Evolutionary conservation across 2,329 filamentous ascomycete species (phyloP).

Genomic region (Cryphonectria radicalis): DNA sequence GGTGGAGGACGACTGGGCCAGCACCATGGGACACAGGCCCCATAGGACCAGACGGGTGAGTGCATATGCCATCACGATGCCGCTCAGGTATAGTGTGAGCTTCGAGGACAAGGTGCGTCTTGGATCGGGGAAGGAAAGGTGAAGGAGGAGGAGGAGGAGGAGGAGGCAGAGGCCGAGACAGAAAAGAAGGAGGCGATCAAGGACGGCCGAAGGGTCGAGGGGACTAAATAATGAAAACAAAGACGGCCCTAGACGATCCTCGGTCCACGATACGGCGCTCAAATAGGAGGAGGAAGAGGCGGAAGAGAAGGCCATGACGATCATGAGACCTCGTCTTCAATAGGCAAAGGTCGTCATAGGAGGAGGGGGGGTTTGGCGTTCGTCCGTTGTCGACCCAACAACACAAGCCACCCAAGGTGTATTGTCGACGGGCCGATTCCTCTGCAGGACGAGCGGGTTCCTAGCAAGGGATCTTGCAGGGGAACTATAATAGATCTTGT

Average conservation of each 20-base stretch:
- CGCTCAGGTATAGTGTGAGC: slow-evolving; percentile 8
- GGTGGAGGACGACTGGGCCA: slow-evolving; percentile 16
- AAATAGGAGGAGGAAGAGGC: neutral
- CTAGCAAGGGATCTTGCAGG: slow-evolving; percentile 1
- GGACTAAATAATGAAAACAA: neutral
- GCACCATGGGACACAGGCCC: slow-evolving; percentile 5
- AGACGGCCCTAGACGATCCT: slow-evolving; percentile 6
- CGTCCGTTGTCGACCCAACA: neutral
- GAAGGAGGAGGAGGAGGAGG: slow-evolving; percentile 9
- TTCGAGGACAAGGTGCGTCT: slow-evolving; percentile 15
- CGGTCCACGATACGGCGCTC: slow-evolving; percentile 4
- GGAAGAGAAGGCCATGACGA: slow-evolving; percentile 5
- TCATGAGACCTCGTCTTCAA: slow-evolving; percentile 7
- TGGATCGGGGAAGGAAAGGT: slow-evolving; percentile 8
- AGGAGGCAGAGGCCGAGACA: slow-evolving; percentile 5
- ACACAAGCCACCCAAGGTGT: neutral
- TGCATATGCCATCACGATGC: slow-evolving; percentile 23
- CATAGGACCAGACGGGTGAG: slow-evolving; percentile 17
- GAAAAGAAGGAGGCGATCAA: slow-evolving; percentile 1
- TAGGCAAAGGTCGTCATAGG: neutral
- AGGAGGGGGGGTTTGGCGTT: no score
- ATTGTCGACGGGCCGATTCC: slow-evolving; percentile 6
- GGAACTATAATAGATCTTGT: neutral
- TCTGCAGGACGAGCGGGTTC: neutral
- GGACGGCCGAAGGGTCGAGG: neutral